Evolutionary conservation across 23 red algal species (phyloP).

Genomic region (Pyropia haitanensis): DNA sequence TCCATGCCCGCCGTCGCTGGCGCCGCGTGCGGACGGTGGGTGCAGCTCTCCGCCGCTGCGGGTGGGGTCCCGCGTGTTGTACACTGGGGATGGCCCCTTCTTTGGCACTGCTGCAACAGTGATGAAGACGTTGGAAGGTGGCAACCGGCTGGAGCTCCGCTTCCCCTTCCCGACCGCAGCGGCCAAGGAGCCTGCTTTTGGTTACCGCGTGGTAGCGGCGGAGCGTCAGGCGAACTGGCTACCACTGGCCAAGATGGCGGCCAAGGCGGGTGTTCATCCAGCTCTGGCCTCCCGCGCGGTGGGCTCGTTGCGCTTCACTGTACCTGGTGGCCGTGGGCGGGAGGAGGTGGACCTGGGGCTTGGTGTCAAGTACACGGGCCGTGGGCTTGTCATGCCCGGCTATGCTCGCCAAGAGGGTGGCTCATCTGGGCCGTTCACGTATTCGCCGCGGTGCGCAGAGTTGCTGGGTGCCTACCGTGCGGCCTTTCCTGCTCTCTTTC

Average conservation of each 20-base stretch:
- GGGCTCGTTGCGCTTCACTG: conserved; percentile 37
- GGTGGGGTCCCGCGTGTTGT: conserved; percentile 10
- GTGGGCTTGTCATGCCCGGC: conserved; percentile 49
- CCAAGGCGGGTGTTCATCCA: conserved; percentile 3
- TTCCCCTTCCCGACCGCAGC: conserved; percentile 22
- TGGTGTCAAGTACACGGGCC: conserved; percentile 55
- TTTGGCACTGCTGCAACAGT: conserved; percentile 26
- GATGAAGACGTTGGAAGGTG: not conserved
- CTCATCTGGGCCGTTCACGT: conserved; percentile 5
- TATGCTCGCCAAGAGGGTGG: conserved; percentile 40
- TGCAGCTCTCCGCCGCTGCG: not conserved
- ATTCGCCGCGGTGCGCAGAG: conserved; percentile 26
- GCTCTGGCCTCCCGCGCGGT: conserved; percentile 21
- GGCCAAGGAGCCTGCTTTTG: conserved; percentile 43
- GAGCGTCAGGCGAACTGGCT: conserved; percentile 26
- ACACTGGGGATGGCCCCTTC: conserved; percentile 37
- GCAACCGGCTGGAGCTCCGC: conserved; percentile 5
- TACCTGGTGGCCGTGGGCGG: conserved; percentile 11
- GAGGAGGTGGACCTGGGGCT: conserved; percentile 61
- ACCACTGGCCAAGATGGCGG: conserved; percentile 37
- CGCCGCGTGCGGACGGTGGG: not conserved
- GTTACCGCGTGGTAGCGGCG: conserved; percentile 40
- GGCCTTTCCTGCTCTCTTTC: conserved; percentile 53
- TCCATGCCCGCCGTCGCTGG: not conserved
- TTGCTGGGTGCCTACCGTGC: conserved; percentile 22